These are phyloP conservation scores for Suhomyces wounanorum DNA, from an alignment of 1,139 yeast genomes.

Conservation along the genomic window DNA sequence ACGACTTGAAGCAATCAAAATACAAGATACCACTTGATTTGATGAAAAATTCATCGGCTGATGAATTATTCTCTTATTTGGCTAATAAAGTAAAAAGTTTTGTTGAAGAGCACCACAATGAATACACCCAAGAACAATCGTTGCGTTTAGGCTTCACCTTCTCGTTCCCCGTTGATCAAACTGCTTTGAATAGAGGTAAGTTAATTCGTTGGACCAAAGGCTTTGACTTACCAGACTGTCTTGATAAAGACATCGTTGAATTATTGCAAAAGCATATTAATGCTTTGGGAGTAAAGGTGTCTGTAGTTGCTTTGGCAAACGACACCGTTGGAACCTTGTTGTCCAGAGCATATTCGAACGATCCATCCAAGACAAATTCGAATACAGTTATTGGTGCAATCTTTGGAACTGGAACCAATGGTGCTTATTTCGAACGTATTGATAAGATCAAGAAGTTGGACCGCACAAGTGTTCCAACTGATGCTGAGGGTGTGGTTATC, in stretches of 20 bases:
- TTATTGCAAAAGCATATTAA: slow-evolving; percentile 71
- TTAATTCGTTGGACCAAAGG: slow-evolving; percentile 96
- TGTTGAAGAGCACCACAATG: slow-evolving; percentile 62
- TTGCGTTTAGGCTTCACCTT: slow-evolving; percentile 89
- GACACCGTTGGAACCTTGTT: slow-evolving; percentile 93
- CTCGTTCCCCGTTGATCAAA: slow-evolving; percentile 88
- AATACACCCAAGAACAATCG: slow-evolving; percentile 29
- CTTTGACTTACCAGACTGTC: slow-evolving; percentile 78
- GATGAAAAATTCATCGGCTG: slow-evolving; percentile 57
- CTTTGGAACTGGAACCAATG: slow-evolving; percentile 96
- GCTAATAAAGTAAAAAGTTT: slow-evolving; percentile 70
- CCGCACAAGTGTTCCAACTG: slow-evolving; percentile 39
- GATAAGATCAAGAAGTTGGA: slow-evolving; percentile 67
- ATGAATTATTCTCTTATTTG: slow-evolving; percentile 65
- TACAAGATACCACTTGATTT: slow-evolving; percentile 71
- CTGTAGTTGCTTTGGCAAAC: slow-evolving; percentile 85
- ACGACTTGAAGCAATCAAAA: slow-evolving; percentile 69
- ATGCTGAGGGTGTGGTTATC: slow-evolving; percentile 75
- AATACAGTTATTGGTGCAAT: slow-evolving; percentile 83
- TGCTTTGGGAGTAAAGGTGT: slow-evolving; percentile 58
- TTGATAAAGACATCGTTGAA: slow-evolving; percentile 78
- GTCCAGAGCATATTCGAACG: slow-evolving; percentile 80
- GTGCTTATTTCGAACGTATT: slow-evolving; percentile 81
- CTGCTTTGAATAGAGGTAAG: slow-evolving; percentile 72
- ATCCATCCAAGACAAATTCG: slow-evolving; percentile 57